phyloP scores from a whole-genome alignment of 2,329 filamentous ascomycete genomes.

The Cucurbitaria berberidis region DNA sequence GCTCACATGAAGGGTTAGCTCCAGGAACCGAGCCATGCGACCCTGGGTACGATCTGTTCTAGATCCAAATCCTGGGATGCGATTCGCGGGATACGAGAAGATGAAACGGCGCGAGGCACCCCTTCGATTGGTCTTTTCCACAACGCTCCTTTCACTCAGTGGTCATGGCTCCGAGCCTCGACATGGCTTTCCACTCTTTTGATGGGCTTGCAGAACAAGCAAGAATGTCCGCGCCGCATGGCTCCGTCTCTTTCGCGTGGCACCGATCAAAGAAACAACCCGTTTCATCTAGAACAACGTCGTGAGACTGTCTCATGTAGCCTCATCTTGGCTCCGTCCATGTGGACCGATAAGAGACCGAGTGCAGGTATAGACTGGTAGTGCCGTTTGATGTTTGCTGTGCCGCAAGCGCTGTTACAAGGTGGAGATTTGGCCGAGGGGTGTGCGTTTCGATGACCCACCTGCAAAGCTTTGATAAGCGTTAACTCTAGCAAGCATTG shows the following conservation, averaged over 20 bases:
- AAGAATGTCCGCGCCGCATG: neutral
- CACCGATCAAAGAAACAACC: neutral
- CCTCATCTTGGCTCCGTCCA: conserved; percentile 8
- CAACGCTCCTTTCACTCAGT: neutral
- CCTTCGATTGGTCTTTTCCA: neutral
- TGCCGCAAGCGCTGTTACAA: conserved; percentile 8
- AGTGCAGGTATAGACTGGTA: conserved; percentile 9
- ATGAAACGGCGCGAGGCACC: conserved; percentile 6
- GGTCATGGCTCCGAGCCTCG: neutral
- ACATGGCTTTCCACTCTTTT: neutral
- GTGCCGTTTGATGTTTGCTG: conserved; percentile 9
- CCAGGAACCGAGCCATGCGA: conserved; percentile 3
- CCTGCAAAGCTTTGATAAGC: neutral
- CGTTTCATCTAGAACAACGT: neutral
- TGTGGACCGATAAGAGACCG: neutral
- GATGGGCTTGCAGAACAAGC: neutral
- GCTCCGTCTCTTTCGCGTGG: neutral
- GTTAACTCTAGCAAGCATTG: neutral
- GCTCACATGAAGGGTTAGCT: neutral
- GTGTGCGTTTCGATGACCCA: neutral
- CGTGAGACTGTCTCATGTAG: neutral
- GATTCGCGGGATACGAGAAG: neutral
- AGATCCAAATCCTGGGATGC: conserved; percentile 4
- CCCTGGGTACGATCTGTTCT: conserved; percentile 11
- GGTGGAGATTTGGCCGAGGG: conserved; percentile 15